phyloP scores from a whole-genome alignment of 805 yeast genomes.

The Ogataea ramenticola region DNA sequence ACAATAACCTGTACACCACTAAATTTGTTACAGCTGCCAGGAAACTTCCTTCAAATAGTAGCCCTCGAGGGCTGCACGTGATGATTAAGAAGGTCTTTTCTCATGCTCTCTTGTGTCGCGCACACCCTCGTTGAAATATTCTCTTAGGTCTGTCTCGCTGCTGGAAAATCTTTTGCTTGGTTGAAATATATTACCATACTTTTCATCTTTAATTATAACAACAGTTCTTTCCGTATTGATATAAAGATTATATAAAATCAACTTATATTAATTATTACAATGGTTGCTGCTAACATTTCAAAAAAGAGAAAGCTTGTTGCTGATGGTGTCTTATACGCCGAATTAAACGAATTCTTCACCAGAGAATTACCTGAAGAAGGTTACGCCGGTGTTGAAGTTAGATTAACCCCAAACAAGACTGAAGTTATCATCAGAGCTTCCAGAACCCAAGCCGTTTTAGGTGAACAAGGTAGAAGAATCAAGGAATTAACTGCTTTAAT shows the following conservation, averaged over 20 bases:
- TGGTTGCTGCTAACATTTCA: slow-evolving; percentile 54
- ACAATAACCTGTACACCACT: too few species aligned
- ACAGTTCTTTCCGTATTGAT: too few species aligned
- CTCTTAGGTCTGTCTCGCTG: not conserved
- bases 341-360: slow-evolving; percentile 99
- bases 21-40: too few species aligned
- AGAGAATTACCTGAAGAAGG: slow-evolving; percentile 99
- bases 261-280: slow-evolving; percentile 9
- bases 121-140: too few species aligned
- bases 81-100: not conserved
- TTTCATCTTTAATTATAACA: too few species aligned
- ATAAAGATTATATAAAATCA: slow-evolving; percentile 1
- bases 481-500: slow-evolving; percentile 96
- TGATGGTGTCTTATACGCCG: slow-evolving; percentile 99
- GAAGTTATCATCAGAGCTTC: slow-evolving; percentile 99
- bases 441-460: slow-evolving; percentile 96
- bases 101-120: too few species aligned
- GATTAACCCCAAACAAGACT: slow-evolving; percentile 96
- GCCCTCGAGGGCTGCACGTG: too few species aligned
- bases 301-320: slow-evolving; percentile 99
- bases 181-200: not conserved
- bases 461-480: slow-evolving; percentile 99
- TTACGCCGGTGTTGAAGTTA: slow-evolving; percentile 99
- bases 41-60: too few species aligned
- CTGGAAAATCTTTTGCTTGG: not conserved